Evolutionary conservation across 139 green algal genomes (phyloP).

Genomic region (Eudorina sp.): DNA sequence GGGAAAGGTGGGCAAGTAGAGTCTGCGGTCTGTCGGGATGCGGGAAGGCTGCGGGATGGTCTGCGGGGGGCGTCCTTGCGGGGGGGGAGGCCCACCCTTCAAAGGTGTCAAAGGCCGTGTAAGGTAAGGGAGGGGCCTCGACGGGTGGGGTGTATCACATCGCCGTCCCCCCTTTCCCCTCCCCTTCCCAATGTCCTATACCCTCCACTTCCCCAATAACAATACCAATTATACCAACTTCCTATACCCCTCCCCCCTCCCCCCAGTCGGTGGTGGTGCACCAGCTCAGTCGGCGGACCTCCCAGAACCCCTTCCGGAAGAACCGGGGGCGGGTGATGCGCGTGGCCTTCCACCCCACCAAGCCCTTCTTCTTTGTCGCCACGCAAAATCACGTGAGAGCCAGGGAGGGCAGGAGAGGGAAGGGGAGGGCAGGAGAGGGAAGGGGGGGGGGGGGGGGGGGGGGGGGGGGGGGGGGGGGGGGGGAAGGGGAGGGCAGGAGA

Average conservation of each 20-base stretch:
- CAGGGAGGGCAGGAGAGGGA: neutral
- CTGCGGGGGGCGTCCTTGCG: neutral
- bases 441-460: neutral
- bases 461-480: neutral
- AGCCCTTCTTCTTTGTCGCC: constrained; percentile 97
- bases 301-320: constrained; percentile 96
- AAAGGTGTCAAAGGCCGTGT: neutral
- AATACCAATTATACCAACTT: too few species aligned
- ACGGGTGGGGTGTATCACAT: neutral
- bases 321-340: constrained; percentile 86
- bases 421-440: neutral
- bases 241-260: neutral
- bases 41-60: neutral
- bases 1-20: neutral
- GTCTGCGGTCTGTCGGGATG: neutral
- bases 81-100: neutral
- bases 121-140: neutral
- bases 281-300: constrained; percentile 86
- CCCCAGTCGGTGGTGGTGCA: constrained; percentile 93
- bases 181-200: neutral
- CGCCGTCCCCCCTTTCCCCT: neutral
- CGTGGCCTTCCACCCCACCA: constrained; percentile 93
- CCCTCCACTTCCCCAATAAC: neutral
- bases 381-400: constrained; percentile 85
- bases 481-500: too few species aligned